These are phyloP conservation scores for Paecilomyces niveus DNA, from an alignment of 2,329 filamentous ascomycete species.

Conservation along the genomic window DNA sequence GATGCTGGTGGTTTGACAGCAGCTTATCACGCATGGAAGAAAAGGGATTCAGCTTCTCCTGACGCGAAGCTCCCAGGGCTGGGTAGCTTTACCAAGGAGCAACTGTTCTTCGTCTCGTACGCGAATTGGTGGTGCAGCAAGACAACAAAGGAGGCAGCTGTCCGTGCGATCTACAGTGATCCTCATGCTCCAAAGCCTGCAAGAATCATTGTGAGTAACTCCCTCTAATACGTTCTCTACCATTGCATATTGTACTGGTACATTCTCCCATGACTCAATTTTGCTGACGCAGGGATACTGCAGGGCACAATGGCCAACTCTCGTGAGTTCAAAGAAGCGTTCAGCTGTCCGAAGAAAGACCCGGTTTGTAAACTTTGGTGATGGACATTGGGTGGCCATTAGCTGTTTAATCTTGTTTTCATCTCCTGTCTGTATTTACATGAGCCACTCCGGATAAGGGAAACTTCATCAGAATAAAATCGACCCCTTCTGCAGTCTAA, in stretches of 20 bases:
- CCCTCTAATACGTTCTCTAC: constrained; percentile 2
- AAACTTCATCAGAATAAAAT: neutral
- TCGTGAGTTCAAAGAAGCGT: constrained; percentile 59
- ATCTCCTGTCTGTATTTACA: neutral
- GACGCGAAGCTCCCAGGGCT: constrained; percentile 54
- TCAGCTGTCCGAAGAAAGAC: constrained; percentile 58
- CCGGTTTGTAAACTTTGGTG: constrained; percentile 67
- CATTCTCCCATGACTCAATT: neutral
- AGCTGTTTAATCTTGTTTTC: neutral
- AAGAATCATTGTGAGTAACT: constrained; percentile 42
- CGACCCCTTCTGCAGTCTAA: neutral
- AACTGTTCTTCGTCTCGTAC: constrained; percentile 63
- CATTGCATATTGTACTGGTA: neutral
- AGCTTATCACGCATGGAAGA: constrained; percentile 60
- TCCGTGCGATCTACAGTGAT: constrained; percentile 54
- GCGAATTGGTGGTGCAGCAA: constrained; percentile 62
- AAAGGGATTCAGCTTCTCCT: constrained; percentile 45
- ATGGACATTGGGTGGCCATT: neutral
- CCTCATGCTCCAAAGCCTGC: constrained; percentile 59
- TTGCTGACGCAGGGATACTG: neutral
- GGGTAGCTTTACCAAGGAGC: constrained; percentile 56
- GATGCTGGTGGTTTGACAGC: constrained; percentile 61
- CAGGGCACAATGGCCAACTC: constrained; percentile 61
- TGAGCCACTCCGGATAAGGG: neutral
- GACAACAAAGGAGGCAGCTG: constrained; percentile 50